Conservation (phyloP, 371 early-diverging fungal genomes). For the Zopfochytrium polystomum region DNA sequence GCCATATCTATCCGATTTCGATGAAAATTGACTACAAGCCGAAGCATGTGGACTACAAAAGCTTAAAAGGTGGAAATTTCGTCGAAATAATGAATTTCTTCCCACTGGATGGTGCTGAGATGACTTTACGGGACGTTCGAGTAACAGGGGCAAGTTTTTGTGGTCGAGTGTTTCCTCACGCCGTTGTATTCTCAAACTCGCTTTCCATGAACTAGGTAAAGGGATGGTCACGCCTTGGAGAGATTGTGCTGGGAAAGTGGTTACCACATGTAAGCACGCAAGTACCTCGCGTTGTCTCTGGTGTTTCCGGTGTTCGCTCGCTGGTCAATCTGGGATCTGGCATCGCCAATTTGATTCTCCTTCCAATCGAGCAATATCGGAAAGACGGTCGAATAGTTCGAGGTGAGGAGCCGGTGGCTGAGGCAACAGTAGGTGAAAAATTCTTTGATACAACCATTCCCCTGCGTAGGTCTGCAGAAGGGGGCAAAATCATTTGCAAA, state of each 20-base stretch:
- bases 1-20: conserved; percentile 68
- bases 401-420: conserved; percentile 53
- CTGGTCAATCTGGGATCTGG: conserved; percentile 87
- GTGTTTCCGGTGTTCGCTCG: conserved; percentile 86
- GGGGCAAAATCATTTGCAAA: conserved; percentile 86
- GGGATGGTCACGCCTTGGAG: conserved; percentile 6
- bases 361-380: conserved; percentile 91
- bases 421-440: neutral
- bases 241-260: conserved; percentile 53
- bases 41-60: conserved; percentile 74
- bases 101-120: conserved; percentile 85
- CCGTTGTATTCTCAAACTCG: neutral
- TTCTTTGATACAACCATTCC: neutral
- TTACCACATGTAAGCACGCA: conserved; percentile 90
- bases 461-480: conserved; percentile 62
- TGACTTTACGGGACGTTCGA: conserved; percentile 72
- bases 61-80: conserved; percentile 70
- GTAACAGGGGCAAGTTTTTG: conserved; percentile 63
- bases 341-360: conserved; percentile 84
- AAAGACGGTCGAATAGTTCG: conserved; percentile 86
- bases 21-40: conserved; percentile 96
- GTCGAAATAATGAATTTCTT: conserved; percentile 90
- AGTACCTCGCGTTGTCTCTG: conserved; percentile 81
- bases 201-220: conserved; percentile 3
- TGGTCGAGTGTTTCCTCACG: neutral